phyloP scores from a whole-genome alignment of 257 asterid species.

The Asclepias syriaca region DNA sequence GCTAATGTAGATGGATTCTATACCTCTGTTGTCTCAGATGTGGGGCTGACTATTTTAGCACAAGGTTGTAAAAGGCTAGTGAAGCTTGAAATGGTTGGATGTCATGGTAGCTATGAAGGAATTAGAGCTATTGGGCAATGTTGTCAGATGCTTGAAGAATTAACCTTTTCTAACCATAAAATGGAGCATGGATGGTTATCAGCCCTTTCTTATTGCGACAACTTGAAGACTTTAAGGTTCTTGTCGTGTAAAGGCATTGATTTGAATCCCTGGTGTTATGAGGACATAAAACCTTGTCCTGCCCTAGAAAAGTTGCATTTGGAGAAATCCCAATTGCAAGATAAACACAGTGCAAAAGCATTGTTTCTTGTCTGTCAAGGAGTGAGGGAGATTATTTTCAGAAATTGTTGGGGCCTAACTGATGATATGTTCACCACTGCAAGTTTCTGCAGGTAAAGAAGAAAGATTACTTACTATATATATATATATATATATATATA shows the following conservation, averaged over 20 bases:
- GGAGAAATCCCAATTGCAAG: constrained; percentile 63
- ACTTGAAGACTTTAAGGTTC: constrained; percentile 54
- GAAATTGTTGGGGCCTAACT: constrained; percentile 58
- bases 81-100: constrained; percentile 67
- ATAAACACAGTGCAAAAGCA: constrained; percentile 38
- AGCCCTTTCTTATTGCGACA: constrained; percentile 54
- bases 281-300: constrained; percentile 41
- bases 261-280: constrained; percentile 28
- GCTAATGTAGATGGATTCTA: constrained; percentile 47
- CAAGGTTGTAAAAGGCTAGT: constrained; percentile 68
- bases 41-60: constrained; percentile 68
- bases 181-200: constrained; percentile 76
- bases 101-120: constrained; percentile 68
- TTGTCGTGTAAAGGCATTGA: constrained; percentile 56
- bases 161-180: constrained; percentile 45
- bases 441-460: constrained; percentile 41
- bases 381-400: constrained; percentile 36
- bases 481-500: too few species aligned
- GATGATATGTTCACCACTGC: constrained; percentile 49
- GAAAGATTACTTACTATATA: background rate
- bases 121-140: constrained; percentile 63
- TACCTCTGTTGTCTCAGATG: constrained; percentile 48
- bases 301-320: constrained; percentile 49
- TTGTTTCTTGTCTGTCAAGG: constrained; percentile 49
- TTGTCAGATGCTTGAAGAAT: constrained; percentile 65